phyloP scores from a whole-genome alignment of 2,329 filamentous ascomycete genomes.

The Arthrobotrys entomopaga region DNA sequence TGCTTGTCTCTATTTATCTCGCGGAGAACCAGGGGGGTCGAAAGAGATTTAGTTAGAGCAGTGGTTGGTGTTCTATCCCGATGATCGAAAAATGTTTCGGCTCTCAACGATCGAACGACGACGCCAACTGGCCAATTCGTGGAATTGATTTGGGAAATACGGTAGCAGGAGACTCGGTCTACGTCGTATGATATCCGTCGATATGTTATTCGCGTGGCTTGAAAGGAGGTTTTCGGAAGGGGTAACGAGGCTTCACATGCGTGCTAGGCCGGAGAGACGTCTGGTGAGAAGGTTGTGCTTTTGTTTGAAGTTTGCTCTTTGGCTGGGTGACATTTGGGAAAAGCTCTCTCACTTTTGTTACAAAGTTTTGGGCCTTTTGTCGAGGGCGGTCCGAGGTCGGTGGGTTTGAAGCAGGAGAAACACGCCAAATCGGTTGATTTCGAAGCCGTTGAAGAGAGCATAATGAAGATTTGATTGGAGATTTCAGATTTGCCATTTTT shows the following conservation, averaged over 20 bases:
- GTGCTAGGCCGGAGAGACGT: too few species aligned
- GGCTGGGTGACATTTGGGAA: constrained; percentile 9
- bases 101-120: neutral
- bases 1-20: too few species aligned
- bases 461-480: neutral
- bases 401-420: constrained; percentile 32
- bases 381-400: constrained; percentile 38
- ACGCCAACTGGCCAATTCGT: neutral
- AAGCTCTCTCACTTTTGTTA: too few species aligned
- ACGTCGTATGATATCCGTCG: too few species aligned
- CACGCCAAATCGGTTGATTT: neutral
- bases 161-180: too few species aligned
- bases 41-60: too few species aligned
- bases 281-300: constrained; percentile 14
- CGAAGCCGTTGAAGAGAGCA: constrained; percentile 11
- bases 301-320: constrained; percentile 9
- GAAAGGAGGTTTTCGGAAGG: too few species aligned
- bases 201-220: too few species aligned
- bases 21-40: too few species aligned
- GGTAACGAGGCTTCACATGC: too few species aligned
- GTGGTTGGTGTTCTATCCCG: constrained; percentile 1
- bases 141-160: neutral
- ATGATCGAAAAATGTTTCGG: neutral
- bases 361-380: constrained; percentile 14
- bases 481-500: neutral